Evolutionary conservation across 352 stramenopile genomes (phyloP).

Genomic region (Globisporangium uncinulatum): DNA sequence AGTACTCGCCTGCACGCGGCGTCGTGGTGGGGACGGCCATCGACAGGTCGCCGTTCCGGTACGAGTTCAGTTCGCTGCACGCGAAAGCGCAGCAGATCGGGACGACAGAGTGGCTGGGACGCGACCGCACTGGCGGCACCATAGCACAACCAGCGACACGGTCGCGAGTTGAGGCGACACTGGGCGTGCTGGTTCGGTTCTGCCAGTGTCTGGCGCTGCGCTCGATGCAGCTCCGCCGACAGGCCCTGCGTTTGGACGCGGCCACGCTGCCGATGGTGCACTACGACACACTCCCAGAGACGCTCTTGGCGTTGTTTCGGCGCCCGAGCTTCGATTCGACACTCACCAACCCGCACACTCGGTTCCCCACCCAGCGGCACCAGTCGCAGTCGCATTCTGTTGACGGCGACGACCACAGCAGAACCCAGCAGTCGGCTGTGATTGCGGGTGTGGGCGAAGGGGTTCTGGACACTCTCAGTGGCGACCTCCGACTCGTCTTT

Average conservation of each 20-base stretch:
- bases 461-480: slow-evolving; percentile 23
- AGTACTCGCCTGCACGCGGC: slow-evolving; percentile 27
- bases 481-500: slow-evolving; percentile 39
- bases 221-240: slow-evolving; percentile 38
- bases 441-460: slow-evolving; percentile 42
- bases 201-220: slow-evolving; percentile 52
- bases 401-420: slow-evolving; percentile 4
- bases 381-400: slow-evolving; percentile 8
- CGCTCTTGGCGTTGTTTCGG: slow-evolving; percentile 34
- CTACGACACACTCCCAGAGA: slow-evolving; percentile 41
- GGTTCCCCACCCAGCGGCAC: no score
- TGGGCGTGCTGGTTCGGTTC: slow-evolving; percentile 30
- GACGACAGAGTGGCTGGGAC: neutral
- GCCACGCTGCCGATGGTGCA: slow-evolving; percentile 44
- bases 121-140: no score
- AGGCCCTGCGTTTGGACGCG: slow-evolving; percentile 26
- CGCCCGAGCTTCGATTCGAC: slow-evolving; percentile 7
- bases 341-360: no score
- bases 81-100: neutral
- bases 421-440: slow-evolving; percentile 2
- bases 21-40: slow-evolving; percentile 18
- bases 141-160: no score
- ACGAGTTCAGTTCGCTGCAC: slow-evolving; percentile 13
- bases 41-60: slow-evolving; percentile 18
- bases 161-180: slow-evolving; percentile 1